Evolutionary conservation across 2,329 filamentous ascomycete species (phyloP), one percentile per base, ranked within the genome.

Genomic region (Aspergillus oerlinghausenensis): DNA sequence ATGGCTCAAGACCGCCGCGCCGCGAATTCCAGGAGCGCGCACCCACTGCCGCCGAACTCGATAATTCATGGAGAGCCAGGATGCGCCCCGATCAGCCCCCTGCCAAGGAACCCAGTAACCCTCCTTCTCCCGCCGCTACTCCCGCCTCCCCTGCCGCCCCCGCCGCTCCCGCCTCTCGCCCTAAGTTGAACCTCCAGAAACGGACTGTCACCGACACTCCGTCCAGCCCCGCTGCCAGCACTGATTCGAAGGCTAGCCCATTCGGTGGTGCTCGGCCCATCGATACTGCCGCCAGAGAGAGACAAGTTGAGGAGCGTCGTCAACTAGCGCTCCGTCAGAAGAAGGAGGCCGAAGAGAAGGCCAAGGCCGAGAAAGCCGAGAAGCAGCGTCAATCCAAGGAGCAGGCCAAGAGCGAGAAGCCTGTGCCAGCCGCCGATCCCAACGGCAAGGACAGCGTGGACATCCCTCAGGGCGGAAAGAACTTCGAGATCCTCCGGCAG

Each of bases 251-350:
- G 80, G 84, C 92, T 26, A 97, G 88, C 74, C 92, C 92, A 43
- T 99, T 99, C 72, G 94, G 94, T 67, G 92, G 89, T 59, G 94
- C 94, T 55, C 87, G 89, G 60, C 94, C 94, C 55, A 96, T 97
- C 66, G 92, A 99, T 76, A 97, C 93, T 49, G 89, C 90, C 49
- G 84, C 92, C 14, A 87, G 90, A 63, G 93, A 97, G 79, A 88
- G 87, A 67, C 88, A 95, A 73, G 86, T 99, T 56, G 93, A 95
- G 68, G 91, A 96, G 78, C 96, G 91, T 82, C 84, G 89, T 63
- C 80, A 89, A 67, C 80, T 89, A 57, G 83, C 84, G 6, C 61
- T 92, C 26, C 86, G 86, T 62, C 87, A 94, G 74, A 96, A 95
- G 84, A 89, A 88, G 70, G 92, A 96, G 66, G 85, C 88, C 0